Evolutionary conservation across 768 basidiomycete genomes (phyloP).

Genomic region (Auriscalpium vulgare): DNA sequence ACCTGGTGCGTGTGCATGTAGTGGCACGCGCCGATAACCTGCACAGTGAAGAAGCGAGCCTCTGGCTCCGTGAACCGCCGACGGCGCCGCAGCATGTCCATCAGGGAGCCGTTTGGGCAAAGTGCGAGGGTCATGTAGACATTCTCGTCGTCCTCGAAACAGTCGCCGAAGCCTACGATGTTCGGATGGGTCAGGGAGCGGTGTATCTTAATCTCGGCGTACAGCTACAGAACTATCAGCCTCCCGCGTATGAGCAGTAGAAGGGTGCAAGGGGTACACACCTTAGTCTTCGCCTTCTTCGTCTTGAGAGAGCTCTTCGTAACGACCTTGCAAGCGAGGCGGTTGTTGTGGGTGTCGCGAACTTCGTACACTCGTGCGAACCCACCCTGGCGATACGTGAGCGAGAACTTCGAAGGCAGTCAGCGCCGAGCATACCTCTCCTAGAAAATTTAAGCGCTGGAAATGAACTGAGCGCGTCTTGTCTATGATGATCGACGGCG

Average conservation of each 20-base stretch:
- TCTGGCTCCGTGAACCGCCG: slow-evolving; percentile 88
- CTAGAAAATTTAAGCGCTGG: slow-evolving; percentile 73
- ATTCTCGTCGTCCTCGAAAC: slow-evolving; percentile 91
- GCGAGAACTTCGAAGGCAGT: neutral
- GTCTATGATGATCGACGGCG: slow-evolving; percentile 69
- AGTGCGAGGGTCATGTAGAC: slow-evolving; percentile 97
- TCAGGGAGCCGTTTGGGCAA: slow-evolving; percentile 82
- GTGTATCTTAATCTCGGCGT: slow-evolving; percentile 98
- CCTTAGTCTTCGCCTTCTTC: slow-evolving; percentile 97
- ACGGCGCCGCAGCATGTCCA: slow-evolving; percentile 85
- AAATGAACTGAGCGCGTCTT: slow-evolving; percentile 49
- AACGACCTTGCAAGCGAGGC: slow-evolving; percentile 89
- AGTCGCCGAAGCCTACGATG: slow-evolving; percentile 86
- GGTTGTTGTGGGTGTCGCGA: slow-evolving; percentile 54
- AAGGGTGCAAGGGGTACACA: slow-evolving; percentile 23
- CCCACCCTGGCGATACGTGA: slow-evolving; percentile 51
- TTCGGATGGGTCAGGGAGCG: slow-evolving; percentile 86
- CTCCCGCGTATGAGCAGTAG: neutral
- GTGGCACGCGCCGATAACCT: slow-evolving; percentile 91
- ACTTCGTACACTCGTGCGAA: slow-evolving; percentile 97
- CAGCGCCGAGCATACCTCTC: slow-evolving; percentile 56
- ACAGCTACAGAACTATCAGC: slow-evolving; percentile 49
- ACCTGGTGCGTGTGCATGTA: slow-evolving; percentile 97
- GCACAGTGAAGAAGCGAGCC: slow-evolving; percentile 86
- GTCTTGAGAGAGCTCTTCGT: slow-evolving; percentile 88